Evolutionary conservation across 805 yeast species (phyloP).

Genomic region (Candida insectalens): DNA sequence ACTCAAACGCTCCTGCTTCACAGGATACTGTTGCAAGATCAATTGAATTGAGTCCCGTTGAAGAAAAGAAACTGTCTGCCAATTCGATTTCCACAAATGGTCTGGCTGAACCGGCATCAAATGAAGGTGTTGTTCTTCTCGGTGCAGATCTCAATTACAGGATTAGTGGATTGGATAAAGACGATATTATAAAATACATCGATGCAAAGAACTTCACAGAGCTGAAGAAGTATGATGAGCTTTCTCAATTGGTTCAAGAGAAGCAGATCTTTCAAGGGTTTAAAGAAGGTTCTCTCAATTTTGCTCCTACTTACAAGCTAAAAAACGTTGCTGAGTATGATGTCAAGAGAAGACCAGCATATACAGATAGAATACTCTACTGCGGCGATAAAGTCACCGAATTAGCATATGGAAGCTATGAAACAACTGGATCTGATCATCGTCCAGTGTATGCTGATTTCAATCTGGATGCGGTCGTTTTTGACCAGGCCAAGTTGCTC

Average conservation of each 20-base stretch:
- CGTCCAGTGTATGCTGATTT: conserved; percentile 39
- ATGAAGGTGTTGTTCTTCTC: conserved; percentile 24
- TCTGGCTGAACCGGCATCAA: conserved; percentile 2
- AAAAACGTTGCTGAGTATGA: conserved; percentile 12
- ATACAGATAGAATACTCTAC: conserved; percentile 47
- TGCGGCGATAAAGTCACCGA: conserved; percentile 11
- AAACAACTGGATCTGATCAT: conserved; percentile 38
- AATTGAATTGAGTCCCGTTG: conserved; percentile 11
- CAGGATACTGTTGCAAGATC: neutral
- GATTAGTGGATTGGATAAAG: conserved; percentile 16
- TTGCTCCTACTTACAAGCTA: conserved; percentile 48
- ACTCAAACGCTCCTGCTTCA: neutral
- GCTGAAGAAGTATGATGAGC: conserved; percentile 34
- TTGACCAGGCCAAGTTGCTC: conserved; percentile 28
- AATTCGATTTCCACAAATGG: conserved; percentile 2
- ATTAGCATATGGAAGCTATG: conserved; percentile 13
- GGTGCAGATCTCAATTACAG: conserved; percentile 53
- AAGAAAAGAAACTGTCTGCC: conserved; percentile 6
- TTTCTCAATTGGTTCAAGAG: conserved; percentile 25
- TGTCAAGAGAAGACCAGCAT: conserved; percentile 39
- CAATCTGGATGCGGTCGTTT: conserved; percentile 20
- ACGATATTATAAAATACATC: conserved; percentile 8
- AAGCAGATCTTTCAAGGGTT: conserved; percentile 33
- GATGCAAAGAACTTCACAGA: conserved; percentile 21
- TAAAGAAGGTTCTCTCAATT: conserved; percentile 35